These are phyloP conservation scores for Phragmites australis DNA, from an alignment of 176 grass and related monocot genomes.

Conservation along the genomic window DNA sequence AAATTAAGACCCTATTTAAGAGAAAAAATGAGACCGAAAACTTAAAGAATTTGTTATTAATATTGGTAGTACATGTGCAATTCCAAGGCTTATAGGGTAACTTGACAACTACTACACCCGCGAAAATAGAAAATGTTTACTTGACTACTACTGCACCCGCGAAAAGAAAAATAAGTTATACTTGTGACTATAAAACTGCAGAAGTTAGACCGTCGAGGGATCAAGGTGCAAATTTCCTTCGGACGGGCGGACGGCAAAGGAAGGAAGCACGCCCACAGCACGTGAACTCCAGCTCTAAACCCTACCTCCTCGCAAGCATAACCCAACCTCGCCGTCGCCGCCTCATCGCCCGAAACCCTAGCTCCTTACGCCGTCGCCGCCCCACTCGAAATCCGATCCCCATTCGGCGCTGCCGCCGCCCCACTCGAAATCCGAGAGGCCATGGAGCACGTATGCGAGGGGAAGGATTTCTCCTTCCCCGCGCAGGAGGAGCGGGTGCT, in stretches of 20 bases:
- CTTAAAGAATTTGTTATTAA: too few relatives aligned
- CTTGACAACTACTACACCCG: background rate
- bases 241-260: background rate
- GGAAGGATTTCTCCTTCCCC: slow-evolving; percentile 90
- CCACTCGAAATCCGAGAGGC: too few relatives aligned
- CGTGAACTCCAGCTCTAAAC: slow-evolving; percentile 30
- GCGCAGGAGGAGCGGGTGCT: slow-evolving; percentile 72
- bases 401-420: background rate
- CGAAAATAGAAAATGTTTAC: background rate
- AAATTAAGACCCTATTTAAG: too few relatives aligned
- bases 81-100: background rate
- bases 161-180: background rate
- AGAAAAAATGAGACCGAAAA: too few relatives aligned
- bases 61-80: background rate
- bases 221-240: background rate
- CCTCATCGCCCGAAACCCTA: background rate
- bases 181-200: background rate
- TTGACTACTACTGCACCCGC: background rate
- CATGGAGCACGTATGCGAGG: slow-evolving; percentile 94
- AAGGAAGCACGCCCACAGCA: slow-evolving; percentile 17
- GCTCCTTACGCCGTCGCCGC: slow-evolving; percentile 7
- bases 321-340: slow-evolving; percentile 12
- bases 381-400: slow-evolving; percentile 1
- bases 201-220: background rate
- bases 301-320: background rate